Evolutionary conservation across 1,139 yeast species (phyloP).

Genomic region (Debaryomyces fabryi): DNA sequence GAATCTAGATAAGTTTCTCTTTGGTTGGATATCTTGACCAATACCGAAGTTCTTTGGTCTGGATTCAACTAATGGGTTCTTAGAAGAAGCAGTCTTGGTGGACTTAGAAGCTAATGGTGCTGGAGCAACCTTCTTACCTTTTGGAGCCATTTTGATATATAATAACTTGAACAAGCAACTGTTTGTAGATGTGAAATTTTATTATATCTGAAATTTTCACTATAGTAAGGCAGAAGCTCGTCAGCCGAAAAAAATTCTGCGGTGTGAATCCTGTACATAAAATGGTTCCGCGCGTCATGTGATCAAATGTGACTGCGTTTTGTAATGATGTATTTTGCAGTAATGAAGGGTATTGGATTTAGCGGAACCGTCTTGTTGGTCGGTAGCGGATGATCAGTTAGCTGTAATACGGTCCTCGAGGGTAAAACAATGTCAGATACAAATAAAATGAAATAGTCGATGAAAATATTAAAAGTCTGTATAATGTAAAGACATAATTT

Average conservation of each 20-base stretch:
- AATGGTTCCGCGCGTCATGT: not conserved
- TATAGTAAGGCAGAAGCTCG: slow-evolving; percentile 1
- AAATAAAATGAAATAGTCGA: too few species aligned
- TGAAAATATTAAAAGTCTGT: too few species aligned
- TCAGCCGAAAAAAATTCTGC: slow-evolving; percentile 2
- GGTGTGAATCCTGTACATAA: not conserved
- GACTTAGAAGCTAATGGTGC: slow-evolving; percentile 70
- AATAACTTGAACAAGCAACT: slow-evolving; percentile 4
- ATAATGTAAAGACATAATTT: too few species aligned
- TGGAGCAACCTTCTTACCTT: slow-evolving; percentile 85
- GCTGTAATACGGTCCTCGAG: not conserved
- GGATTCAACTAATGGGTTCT: slow-evolving; percentile 82
- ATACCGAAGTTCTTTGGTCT: slow-evolving; percentile 95
- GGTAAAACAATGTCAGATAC: not conserved
- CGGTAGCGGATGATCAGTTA: not conserved
- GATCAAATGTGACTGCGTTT: slow-evolving; percentile 5
- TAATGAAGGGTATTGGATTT: not conserved
- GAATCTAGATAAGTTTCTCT: slow-evolving; percentile 92
- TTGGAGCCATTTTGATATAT: slow-evolving; percentile 45
- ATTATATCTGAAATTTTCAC: slow-evolving; percentile 6
- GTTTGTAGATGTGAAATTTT: not conserved
- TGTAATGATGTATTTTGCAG: not conserved
- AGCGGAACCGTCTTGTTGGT: not conserved
- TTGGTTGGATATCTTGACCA: slow-evolving; percentile 94
- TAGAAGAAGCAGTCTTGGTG: slow-evolving; percentile 42